phyloP scores from a whole-genome alignment of 768 basidiomycete species.

The Coprinopsis strossmayeri region DNA sequence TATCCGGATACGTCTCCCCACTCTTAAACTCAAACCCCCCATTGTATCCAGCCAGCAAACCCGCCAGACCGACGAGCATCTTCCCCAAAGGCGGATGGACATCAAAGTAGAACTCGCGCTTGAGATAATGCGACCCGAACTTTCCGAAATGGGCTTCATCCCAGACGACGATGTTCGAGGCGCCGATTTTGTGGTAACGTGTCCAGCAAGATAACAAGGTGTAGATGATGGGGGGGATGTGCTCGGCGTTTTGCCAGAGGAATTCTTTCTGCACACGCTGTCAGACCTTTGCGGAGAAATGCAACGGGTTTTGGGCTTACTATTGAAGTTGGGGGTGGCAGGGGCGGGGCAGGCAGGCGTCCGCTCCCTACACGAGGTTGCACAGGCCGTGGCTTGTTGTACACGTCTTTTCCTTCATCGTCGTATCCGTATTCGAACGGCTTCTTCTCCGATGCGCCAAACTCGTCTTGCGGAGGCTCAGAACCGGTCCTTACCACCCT shows the following conservation, averaged over 20 bases:
- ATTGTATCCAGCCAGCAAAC: conserved; percentile 85
- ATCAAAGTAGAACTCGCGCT: conserved; percentile 98
- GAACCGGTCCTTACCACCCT: conserved; percentile 23
- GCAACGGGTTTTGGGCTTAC: conserved; percentile 31
- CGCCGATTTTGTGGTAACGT: conserved; percentile 89
- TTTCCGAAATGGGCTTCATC: conserved; percentile 99
- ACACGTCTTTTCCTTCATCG: conserved; percentile 47
- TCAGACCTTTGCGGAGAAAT: conserved; percentile 10
- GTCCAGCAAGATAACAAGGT: conserved; percentile 94
- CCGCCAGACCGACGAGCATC: conserved; percentile 96
- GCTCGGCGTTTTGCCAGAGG: conserved; percentile 71
- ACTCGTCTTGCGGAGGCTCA: conserved; percentile 10
- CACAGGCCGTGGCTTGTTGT: conserved; percentile 37
- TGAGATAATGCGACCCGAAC: conserved; percentile 96
- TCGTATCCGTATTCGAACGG: conserved; percentile 28
- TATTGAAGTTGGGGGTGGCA: conserved; percentile 62
- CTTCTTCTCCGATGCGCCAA: conserved; percentile 15
- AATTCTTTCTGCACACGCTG: conserved; percentile 57
- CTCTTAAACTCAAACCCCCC: conserved; percentile 94
- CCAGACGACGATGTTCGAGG: conserved; percentile 85
- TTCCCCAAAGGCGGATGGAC: conserved; percentile 98
- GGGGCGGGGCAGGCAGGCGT: conserved; percentile 48
- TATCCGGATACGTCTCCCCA: conserved; percentile 75
- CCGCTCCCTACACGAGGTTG: conserved; percentile 45
- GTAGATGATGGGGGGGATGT: conserved; percentile 76